Evolutionary conservation across 176 grass and related monocot species (phyloP), one percentile per base, ranked within the genome.

Genomic region (Carex parvula): DNA sequence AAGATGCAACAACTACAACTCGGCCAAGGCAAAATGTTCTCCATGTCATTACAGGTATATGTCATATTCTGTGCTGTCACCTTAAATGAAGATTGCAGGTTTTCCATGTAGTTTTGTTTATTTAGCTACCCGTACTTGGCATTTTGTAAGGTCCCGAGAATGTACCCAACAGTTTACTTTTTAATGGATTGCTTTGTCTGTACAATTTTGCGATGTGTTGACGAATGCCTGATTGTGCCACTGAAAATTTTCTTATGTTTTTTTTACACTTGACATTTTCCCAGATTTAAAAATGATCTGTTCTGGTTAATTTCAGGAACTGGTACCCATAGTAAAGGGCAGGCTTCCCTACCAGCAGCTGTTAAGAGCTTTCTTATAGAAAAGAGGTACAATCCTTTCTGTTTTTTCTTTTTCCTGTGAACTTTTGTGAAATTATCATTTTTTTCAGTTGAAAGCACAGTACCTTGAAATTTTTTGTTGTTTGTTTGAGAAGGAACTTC

Each of bases 251-350:
- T 50, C 10, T 12, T 50, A 3, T 50, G 41, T 6, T 6, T 79
- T 2, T 4, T 56, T 15, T 79, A 52, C n/a, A 54, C 46, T 35
- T 15, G 64, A 58, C 33, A 84, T 77, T 55, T 22, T 77, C 32
- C 60, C 75, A 32, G 15, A 83, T 21, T 37, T 26, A 3, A 17
- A 65, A 56, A 60, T 46, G 24, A 63, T 88, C 78, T 42, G 37
- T 85, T 79, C 61, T 86, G 18, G 71, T 63, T 75, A 60, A 79
- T 75, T 86, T n/a, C 86, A 98, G 95, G 95, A 75, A 91, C 87
- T 42, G 95, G 95, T 41, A 98, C 90, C 9, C 95, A 98, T 88
- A 98, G 95, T 84, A 91, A 87, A 90, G 92, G 92, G 2, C 86
- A 94, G 64, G 92, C 95, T 83, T 94, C 92, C 22, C 85, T 98